Conservation (phyloP, 768 basidiomycete species). For the Amyloporia xantha region DNA sequence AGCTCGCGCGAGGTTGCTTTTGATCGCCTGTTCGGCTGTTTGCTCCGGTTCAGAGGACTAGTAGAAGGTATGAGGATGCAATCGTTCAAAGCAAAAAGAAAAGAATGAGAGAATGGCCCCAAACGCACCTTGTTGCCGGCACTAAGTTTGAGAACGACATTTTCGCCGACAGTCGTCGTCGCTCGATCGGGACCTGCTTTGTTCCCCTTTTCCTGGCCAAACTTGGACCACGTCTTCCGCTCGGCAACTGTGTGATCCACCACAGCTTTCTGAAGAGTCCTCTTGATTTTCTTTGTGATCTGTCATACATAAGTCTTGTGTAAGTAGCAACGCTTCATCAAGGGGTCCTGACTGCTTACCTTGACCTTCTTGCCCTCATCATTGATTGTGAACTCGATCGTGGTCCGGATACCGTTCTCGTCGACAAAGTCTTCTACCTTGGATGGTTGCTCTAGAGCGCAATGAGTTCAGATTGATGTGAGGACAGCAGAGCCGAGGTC, state of each 20-base stretch:
- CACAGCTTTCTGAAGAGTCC: slow-evolving; percentile 81
- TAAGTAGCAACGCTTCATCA: too few relatives aligned
- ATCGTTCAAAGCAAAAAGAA: background rate
- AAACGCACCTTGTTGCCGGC: slow-evolving; percentile 47
- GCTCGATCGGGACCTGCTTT: slow-evolving; percentile 86
- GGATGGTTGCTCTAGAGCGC: slow-evolving; percentile 37
- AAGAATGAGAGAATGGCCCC: background rate
- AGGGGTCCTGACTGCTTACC: too few relatives aligned
- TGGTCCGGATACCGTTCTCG: slow-evolving; percentile 83
- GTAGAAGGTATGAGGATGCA: background rate
- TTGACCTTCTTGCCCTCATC: slow-evolving; percentile 96
- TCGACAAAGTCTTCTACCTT: slow-evolving; percentile 70
- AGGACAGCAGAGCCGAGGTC: background rate
- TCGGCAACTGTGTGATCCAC: slow-evolving; percentile 96
- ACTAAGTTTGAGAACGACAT: slow-evolving; percentile 53
- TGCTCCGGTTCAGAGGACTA: slow-evolving; percentile 64
- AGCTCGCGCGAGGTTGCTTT: slow-evolving; percentile 58
- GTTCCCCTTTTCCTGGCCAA: slow-evolving; percentile 86
- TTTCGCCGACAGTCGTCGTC: slow-evolving; percentile 88
- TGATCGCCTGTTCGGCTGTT: slow-evolving; percentile 57
- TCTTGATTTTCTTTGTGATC: slow-evolving; percentile 83
- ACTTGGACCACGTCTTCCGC: slow-evolving; percentile 89
- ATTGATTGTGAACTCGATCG: slow-evolving; percentile 74
- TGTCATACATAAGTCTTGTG: slow-evolving; percentile 31
- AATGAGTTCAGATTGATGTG: background rate